A percentile compares a stretch with the other conserved stretches of the same genome.
phyloP scores from a whole-genome alignment of 2,329 filamentous ascomycete genomes.

The Akanthomyces lecanii region DNA sequence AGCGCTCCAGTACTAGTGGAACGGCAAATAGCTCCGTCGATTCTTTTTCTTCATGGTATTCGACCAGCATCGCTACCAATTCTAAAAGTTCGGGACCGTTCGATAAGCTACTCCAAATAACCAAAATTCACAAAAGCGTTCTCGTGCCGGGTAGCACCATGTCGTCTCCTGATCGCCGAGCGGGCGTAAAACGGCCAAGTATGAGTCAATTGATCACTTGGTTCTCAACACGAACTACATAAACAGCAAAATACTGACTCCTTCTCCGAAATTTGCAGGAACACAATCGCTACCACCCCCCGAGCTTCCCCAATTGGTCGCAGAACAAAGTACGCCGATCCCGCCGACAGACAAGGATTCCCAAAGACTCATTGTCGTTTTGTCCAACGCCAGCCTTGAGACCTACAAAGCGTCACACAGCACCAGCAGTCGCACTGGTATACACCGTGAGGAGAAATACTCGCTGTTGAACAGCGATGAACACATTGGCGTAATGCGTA shows the following conservation, averaged over 20 bases:
- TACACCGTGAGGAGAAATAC: constrained; percentile 86
- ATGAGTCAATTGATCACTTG: constrained; percentile 24
- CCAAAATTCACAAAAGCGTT: background rate
- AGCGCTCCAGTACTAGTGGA: background rate
- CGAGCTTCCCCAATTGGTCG: constrained; percentile 82
- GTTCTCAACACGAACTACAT: background rate
- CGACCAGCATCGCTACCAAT: background rate
- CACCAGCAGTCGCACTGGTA: constrained; percentile 58
- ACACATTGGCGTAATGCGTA: constrained; percentile 98
- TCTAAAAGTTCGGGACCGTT: background rate
- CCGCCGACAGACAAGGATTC: constrained; percentile 83
- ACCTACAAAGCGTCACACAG: constrained; percentile 90
- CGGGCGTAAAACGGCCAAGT: constrained; percentile 42
- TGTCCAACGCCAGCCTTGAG: constrained; percentile 95
- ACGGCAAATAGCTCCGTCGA: background rate
- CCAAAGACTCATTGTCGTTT: constrained; percentile 86
- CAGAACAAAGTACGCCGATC: constrained; percentile 86
- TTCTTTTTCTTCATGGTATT: constrained; percentile 3
- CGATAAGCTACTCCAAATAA: background rate
- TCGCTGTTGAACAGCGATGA: constrained; percentile 97
- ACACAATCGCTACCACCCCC: constrained; percentile 95
- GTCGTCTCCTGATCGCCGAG: constrained; percentile 38
- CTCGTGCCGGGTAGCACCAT: constrained; percentile 23
- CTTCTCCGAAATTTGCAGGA: constrained; percentile 44
- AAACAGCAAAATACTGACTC: background rate